Evolutionary conservation across 2,329 filamentous ascomycete genomes (phyloP).

Genomic region (Cytospora piceicola): DNA sequence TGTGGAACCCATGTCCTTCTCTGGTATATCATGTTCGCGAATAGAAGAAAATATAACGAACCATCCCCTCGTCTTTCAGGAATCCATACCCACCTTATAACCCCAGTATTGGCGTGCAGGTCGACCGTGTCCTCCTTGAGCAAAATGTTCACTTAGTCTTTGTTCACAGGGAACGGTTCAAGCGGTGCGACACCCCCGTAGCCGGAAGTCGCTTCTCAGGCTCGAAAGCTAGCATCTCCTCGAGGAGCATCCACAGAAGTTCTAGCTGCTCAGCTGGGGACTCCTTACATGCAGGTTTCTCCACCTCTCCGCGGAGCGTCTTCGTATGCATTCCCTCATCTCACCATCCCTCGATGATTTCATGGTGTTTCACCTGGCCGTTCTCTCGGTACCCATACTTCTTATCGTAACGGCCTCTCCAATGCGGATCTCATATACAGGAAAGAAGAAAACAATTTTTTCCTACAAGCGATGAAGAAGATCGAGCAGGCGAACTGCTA

Average conservation of each 20-base stretch:
- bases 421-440: slow-evolving; percentile 4
- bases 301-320: slow-evolving; percentile 3
- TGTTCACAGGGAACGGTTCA: neutral
- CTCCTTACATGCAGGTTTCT: neutral
- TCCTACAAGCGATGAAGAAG: neutral
- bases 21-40: too few species aligned
- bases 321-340: neutral
- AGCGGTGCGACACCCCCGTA: neutral
- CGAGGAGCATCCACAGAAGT: neutral
- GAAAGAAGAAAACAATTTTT: neutral
- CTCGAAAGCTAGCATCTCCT: slow-evolving; percentile 3
- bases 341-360: neutral
- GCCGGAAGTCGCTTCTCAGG: slow-evolving; percentile 1
- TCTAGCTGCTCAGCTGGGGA: neutral
- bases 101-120: too few species aligned
- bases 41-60: too few species aligned
- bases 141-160: too few species aligned
- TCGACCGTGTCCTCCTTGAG: too few species aligned
- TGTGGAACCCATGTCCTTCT: too few species aligned
- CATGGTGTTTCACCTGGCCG: neutral
- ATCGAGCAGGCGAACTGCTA: slow-evolving; percentile 2
- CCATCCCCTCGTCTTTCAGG: too few species aligned
- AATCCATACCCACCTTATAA: too few species aligned
- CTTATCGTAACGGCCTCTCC: slow-evolving; percentile 8
- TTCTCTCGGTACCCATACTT: slow-evolving; percentile 4